Evolutionary conservation across 345 rosid species (phyloP), one percentile per base, ranked within the genome.

Genomic region (Alliaria petiolata): DNA sequence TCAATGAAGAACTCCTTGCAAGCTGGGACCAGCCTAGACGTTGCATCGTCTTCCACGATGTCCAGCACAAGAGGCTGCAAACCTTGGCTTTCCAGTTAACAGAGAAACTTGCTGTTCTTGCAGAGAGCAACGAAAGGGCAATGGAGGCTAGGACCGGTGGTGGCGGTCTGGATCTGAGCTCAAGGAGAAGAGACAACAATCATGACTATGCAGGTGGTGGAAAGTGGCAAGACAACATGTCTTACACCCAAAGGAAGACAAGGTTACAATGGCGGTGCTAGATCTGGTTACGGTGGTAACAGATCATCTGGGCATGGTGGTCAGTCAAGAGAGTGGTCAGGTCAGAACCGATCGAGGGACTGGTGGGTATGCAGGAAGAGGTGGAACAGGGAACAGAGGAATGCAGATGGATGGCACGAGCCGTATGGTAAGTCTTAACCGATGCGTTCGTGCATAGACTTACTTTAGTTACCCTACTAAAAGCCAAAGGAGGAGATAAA

Each of bases 21-120:
- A 84, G 84, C 59, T 93, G 97, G 98, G 97, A 93, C 77, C 97
- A 93, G 79, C 93, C 97, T 35, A 87, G 91, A 10, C 75, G 35
- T 3, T 88, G 96, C 62, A 62, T 90, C 7, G 60, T 88, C 77
- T 87, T 93, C 91, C 93, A 83, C 16, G 85, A 86, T 28, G 85
- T 87, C 16, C 84, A 85, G 80, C 83, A 83, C 64, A 72, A 86
- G 19, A 90, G 88, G 84, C 31, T 90, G 67, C 98, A 92, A 78
- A 75, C 84, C 28, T 73, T 92, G 69, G 91, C 95, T 4, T 92
- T 92, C 86, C 93, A 85, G 70, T 72, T 90, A 66, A 85, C 90
- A 0, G 98, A 90, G 67, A 90, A 85, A 78, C 81, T 92, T 31
- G 59, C 85, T 3, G 20, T 87, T 35, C 86, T 90, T 49, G 86